Percentiles rank a stretch among this genome's conserved stretches.
These are phyloP conservation scores for Fusarium sp. DNA, from an alignment of 2,329 filamentous ascomycete genomes.

Conservation along the genomic window DNA sequence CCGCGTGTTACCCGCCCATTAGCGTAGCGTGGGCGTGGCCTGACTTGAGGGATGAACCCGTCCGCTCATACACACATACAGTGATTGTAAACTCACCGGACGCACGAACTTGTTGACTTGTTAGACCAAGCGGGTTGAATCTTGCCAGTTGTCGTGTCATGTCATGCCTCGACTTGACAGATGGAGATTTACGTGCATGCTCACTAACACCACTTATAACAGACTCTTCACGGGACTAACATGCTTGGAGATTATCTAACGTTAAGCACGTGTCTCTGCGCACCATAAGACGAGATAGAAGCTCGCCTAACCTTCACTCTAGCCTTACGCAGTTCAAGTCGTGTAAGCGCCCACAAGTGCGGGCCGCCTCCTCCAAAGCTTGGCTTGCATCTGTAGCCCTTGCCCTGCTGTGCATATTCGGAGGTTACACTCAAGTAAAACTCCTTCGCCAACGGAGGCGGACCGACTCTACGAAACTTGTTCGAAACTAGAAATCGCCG, in stretches of 20 bases:
- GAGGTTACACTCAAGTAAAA: conserved; percentile 19
- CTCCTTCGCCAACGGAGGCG: conserved; percentile 4
- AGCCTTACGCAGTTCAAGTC: conserved; percentile 2
- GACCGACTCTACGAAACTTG: conserved; percentile 22
- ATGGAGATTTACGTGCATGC: conserved; percentile 10
- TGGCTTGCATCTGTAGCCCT: conserved; percentile 25
- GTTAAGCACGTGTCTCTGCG: conserved; percentile 39
- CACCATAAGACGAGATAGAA: neutral
- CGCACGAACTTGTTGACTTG: neutral
- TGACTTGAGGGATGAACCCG: conserved; percentile 7
- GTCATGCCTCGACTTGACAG: conserved; percentile 13
- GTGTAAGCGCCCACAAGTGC: conserved; percentile 35
- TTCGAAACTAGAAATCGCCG: conserved; percentile 27
- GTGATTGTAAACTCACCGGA: neutral
- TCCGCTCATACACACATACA: neutral
- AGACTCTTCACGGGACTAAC: neutral
- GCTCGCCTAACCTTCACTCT: conserved; percentile 5
- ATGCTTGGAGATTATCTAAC: conserved; percentile 26
- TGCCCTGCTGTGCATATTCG: conserved; percentile 10
- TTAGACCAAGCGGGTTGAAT: neutral
- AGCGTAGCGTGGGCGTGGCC: conserved; percentile 33
- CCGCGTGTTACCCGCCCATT: conserved; percentile 40
- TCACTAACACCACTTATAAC: neutral
- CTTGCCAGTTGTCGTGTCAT: neutral
- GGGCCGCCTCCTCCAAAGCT: conserved; percentile 28